Percentiles rank a stretch among this genome's conserved stretches.
These are phyloP conservation scores for Gloeophyllum trabeum DNA, from an alignment of 768 basidiomycete species.

Conservation along the genomic window DNA sequence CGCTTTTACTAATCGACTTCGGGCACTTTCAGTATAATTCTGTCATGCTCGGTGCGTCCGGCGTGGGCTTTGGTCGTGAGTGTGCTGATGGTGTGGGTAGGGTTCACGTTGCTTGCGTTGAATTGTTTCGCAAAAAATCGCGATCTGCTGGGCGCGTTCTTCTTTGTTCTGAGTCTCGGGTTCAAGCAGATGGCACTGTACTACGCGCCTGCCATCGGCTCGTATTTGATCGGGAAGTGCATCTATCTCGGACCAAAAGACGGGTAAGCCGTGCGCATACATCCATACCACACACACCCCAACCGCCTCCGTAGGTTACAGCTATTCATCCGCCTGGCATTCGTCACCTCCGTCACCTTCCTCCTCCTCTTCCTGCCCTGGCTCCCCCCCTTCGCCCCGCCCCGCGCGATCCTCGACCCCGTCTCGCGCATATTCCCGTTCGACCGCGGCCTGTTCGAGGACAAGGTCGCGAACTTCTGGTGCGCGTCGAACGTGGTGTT, in stretches of 20 bases:
- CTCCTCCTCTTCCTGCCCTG: constrained; percentile 69
- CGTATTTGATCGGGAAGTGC: constrained; percentile 86
- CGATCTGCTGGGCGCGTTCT: constrained; percentile 68
- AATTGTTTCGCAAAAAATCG: constrained; percentile 56
- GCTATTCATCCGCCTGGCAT: constrained; percentile 57
- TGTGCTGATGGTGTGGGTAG: constrained; percentile 19
- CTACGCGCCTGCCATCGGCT: constrained; percentile 87
- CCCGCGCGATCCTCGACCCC: constrained; percentile 44
- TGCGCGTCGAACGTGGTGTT: constrained; percentile 83
- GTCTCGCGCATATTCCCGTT: constrained; percentile 87
- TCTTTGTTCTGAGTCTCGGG: constrained; percentile 74
- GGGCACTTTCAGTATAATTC: constrained; percentile 97
- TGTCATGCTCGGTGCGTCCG: constrained; percentile 70
- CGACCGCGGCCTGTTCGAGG: constrained; percentile 82
- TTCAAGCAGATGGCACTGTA: constrained; percentile 98
- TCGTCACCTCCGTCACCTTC: constrained; percentile 54
- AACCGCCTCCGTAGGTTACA: constrained; percentile 16
- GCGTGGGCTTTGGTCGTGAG: neutral
- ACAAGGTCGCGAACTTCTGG: constrained; percentile 98
- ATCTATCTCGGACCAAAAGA: constrained; percentile 57
- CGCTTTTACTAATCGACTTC: constrained; percentile 75
- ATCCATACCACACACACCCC: too few relatives aligned
- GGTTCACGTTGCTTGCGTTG: constrained; percentile 58
- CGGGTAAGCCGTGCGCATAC: constrained; percentile 43
- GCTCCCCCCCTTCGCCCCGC: constrained; percentile 33